A percentile compares a stretch with the other conserved stretches of the same genome.
Conservation (phyloP, 331 rosid species). For the Rosa hybrid region DNA sequence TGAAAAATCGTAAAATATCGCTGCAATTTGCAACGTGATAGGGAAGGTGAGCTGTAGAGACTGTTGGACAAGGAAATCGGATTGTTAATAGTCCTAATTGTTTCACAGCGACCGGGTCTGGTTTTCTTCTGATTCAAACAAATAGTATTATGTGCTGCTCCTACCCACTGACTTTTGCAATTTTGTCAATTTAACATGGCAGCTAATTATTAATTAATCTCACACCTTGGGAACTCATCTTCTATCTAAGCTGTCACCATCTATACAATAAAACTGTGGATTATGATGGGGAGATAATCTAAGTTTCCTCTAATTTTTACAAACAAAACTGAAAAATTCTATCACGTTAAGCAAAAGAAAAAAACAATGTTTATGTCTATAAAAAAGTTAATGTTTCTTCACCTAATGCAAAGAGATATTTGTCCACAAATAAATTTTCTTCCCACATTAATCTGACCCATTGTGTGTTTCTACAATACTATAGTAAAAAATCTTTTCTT, state of each 20-base stretch:
- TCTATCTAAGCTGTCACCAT: not conserved
- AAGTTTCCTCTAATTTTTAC: no score
- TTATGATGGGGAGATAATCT: not conserved
- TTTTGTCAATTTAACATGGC: slow-evolving; percentile 6
- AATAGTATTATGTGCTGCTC: not conserved
- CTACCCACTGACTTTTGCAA: not conserved
- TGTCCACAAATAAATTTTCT: not conserved
- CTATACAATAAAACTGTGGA: not conserved
- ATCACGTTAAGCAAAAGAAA: not conserved
- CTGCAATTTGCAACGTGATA: slow-evolving; percentile 6
- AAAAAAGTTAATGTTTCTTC: not conserved
- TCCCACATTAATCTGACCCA: not conserved
- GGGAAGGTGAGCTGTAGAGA: not conserved
- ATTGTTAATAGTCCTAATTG: not conserved
- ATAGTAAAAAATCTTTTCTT: no score
- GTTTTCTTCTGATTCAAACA: not conserved
- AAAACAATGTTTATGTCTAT: no score
- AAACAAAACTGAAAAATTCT: not conserved
- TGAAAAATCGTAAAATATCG: not conserved
- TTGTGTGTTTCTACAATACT: no score
- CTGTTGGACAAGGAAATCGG: not conserved
- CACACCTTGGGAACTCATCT: not conserved
- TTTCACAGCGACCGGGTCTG: slow-evolving; percentile 12
- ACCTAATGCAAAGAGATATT: not conserved
- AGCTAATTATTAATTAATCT: not conserved